A percentile compares a stretch with the other conserved stretches of the same genome.
Conservation (phyloP, 495 filamentous ascomycete genomes). For the Parmelia sp. region DNA sequence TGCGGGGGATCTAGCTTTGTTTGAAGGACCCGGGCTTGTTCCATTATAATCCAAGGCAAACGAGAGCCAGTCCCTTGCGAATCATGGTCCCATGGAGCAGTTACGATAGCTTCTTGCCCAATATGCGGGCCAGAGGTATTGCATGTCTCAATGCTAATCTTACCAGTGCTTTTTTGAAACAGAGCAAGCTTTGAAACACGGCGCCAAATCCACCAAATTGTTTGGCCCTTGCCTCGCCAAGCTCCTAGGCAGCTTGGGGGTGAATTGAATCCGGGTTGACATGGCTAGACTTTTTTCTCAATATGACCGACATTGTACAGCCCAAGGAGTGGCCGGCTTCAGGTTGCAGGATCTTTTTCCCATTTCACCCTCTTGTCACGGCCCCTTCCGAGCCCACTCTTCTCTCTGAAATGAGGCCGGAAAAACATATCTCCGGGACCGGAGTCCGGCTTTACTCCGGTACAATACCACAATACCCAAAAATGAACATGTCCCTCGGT, state of each 20-base stretch:
- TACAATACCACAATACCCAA: no score
- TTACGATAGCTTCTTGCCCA: background rate
- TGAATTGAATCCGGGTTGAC: no score
- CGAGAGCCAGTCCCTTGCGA: background rate
- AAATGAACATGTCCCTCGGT: no score
- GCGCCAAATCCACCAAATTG: constrained; percentile 3
- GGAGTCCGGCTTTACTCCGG: background rate
- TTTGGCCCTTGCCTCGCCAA: background rate
- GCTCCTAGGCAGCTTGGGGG: no score
- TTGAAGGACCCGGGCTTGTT: background rate
- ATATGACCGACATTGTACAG: no score
- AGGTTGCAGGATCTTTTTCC: no score
- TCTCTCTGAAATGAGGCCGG: background rate
- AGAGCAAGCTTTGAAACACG: background rate
- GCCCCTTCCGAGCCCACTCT: no score
- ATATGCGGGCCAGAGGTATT: background rate
- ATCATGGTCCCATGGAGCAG: background rate
- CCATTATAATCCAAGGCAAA: background rate
- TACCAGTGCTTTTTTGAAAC: background rate
- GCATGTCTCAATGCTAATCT: background rate
- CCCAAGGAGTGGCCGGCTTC: no score
- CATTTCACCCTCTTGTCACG: no score
- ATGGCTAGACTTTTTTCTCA: no score
- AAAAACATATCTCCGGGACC: background rate
- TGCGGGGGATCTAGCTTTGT: background rate